Evolutionary conservation across 192 early-diverging fungal species (phyloP).

Genomic region (Linnemannia exigua): DNA sequence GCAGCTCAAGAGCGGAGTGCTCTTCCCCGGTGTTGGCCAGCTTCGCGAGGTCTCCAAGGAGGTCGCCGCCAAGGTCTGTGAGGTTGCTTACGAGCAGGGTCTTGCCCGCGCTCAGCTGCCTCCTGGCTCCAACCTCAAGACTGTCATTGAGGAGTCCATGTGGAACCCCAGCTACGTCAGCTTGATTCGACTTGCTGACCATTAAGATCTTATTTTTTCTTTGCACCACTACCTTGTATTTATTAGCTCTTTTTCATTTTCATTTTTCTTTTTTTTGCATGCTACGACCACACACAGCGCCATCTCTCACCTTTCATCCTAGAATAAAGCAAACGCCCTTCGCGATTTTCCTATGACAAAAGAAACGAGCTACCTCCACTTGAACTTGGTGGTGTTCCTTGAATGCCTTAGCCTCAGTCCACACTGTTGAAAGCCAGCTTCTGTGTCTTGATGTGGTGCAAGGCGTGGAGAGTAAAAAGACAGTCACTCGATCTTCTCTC

Average conservation of each 20-base stretch:
- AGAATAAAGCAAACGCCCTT: neutral
- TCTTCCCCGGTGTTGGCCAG: constrained; percentile 65
- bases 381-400: neutral
- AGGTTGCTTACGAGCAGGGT: constrained; percentile 66
- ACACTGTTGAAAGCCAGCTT: neutral
- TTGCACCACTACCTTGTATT: neutral
- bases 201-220: constrained; percentile 19
- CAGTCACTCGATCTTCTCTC: constrained; percentile 1
- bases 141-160: constrained; percentile 66
- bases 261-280: neutral
- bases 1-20: constrained; percentile 63
- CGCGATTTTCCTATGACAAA: neutral
- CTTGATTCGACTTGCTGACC: constrained; percentile 46
- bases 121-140: constrained; percentile 59
- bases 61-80: constrained; percentile 64
- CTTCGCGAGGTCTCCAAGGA: constrained; percentile 63
- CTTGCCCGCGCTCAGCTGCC: constrained; percentile 60
- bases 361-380: neutral
- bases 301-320: neutral
- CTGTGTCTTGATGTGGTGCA: neutral
- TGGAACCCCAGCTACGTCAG: constrained; percentile 68
- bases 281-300: neutral
- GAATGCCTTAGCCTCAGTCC: neutral
- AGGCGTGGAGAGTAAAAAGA: neutral
- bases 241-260: neutral